These are phyloP conservation scores for Asterochloris sp. DNA, from an alignment of 139 green algal species.

Conservation along the genomic window DNA sequence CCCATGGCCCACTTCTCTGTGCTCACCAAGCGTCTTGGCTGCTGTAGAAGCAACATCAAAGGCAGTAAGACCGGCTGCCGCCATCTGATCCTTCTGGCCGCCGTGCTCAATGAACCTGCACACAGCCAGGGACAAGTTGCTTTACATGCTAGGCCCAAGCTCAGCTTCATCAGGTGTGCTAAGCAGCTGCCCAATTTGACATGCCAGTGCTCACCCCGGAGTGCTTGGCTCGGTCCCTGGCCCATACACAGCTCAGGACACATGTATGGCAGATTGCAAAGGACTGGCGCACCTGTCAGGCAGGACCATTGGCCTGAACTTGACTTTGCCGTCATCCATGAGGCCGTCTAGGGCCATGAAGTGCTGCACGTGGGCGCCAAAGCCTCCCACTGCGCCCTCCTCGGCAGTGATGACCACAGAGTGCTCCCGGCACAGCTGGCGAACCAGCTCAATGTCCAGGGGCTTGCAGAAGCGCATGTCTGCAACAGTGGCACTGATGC, in stretches of 20 bases:
- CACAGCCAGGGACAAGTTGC: too few species aligned
- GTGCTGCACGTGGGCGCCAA: slow-evolving; percentile 80
- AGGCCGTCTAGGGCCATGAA: slow-evolving; percentile 88
- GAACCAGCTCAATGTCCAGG: slow-evolving; percentile 82
- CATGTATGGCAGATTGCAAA: too few species aligned
- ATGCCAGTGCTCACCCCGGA: too few species aligned
- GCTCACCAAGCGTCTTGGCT: too few species aligned
- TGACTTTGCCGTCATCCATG: slow-evolving; percentile 85
- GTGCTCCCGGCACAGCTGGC: slow-evolving; percentile 76
- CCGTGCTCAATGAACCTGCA: slow-evolving; percentile 34
- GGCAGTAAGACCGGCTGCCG: slow-evolving; percentile 82
- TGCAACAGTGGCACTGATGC: slow-evolving; percentile 58
- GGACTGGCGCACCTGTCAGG: slow-evolving; percentile 63
- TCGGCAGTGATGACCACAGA: slow-evolving; percentile 93
- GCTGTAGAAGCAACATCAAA: slow-evolving; percentile 87
- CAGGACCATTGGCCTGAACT: slow-evolving; percentile 93
- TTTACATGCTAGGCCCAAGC: slow-evolving; percentile 81
- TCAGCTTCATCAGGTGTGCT: too few species aligned
- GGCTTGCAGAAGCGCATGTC: slow-evolving; percentile 94
- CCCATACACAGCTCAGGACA: too few species aligned
- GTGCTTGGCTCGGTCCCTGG: too few species aligned
- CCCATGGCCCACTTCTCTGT: too few species aligned
- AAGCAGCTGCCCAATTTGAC: too few species aligned
- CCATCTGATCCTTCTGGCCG: slow-evolving; percentile 78
- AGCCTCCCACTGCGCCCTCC: slow-evolving; percentile 95